Percentiles rank a stretch among this genome's conserved stretches.
Evolutionary conservation across 2,329 filamentous ascomycete species (phyloP).

Genomic region (Ceratocystis destructans): DNA sequence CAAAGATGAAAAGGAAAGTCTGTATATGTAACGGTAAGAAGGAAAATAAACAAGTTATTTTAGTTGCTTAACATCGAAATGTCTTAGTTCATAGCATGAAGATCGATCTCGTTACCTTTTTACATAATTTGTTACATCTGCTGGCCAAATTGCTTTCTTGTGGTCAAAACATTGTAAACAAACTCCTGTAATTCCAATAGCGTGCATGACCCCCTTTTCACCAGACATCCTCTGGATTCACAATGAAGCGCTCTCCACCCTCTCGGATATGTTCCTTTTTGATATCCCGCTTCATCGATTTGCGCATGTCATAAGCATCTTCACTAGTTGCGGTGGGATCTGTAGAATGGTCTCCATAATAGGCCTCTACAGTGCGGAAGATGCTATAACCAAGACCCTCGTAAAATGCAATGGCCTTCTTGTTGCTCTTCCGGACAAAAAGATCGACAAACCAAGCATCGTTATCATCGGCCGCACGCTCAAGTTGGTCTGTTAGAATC

Average conservation of each 20-base stretch:
- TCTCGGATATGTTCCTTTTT: conserved; percentile 61
- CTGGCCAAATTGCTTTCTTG: too few species aligned
- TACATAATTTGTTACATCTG: not conserved
- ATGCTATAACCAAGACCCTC: conserved; percentile 84
- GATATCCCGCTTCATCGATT: conserved; percentile 70
- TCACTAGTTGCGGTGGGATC: conserved; percentile 52
- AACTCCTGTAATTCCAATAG: not conserved
- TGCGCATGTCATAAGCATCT: conserved; percentile 96
- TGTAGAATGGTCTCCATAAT: conserved; percentile 75
- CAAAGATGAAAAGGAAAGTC: too few species aligned
- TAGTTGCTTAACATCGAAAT: too few species aligned
- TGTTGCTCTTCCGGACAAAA: conserved; percentile 81
- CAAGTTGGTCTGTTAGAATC: conserved; percentile 66
- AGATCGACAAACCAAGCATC: conserved; percentile 92
- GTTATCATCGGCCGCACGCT: conserved; percentile 66
- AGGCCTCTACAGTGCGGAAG: conserved; percentile 75
- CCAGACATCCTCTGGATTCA: conserved; percentile 79
- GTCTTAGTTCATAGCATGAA: not conserved
- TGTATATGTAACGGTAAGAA: too few species aligned
- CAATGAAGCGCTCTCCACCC: conserved; percentile 64
- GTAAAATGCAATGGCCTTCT: conserved; percentile 77
- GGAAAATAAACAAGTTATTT: too few species aligned
- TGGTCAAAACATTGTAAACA: too few species aligned
- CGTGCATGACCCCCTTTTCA: conserved; percentile 25
- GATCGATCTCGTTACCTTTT: not conserved